Base-by-base conservation (phyloP, 495 filamentous ascomycete genomes). In the Hypoxylon intermedium region DNA sequence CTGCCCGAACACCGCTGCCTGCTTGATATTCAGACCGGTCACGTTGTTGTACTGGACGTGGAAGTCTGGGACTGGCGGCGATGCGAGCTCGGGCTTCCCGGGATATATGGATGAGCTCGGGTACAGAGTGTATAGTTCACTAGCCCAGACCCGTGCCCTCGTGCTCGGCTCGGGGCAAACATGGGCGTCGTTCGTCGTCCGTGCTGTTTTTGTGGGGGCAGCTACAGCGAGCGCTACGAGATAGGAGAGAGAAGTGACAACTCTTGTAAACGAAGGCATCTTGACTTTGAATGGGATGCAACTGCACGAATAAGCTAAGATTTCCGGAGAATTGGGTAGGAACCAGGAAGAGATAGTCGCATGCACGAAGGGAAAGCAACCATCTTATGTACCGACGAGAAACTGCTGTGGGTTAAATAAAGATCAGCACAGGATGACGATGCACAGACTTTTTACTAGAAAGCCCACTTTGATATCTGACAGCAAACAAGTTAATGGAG, bases 31-130 rank as follows among this genome's bases (percentile, higher is more conserved):
- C 1, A 53, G 33, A 6, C 28, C n/a, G 9, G 57, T 60, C 19
- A 53, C 21, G 47, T 53, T 53, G 49, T 60, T 30, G 43, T 53
- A 60, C 34, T 60, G 57, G 0, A 60, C 34, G 34, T 60, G 49
- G 15, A 60, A 37, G 19, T 60, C 57, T 5, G 5, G 1, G 16
- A 20, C 23, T 5, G 57, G 2, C 2, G 42, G 43, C 2, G 19
- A 26, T 1, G 43, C 42, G 2, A 33, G 16, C 1, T 53, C 20
- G 15, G 57, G 49, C 0, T 21, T 5, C 2, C 13, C 24, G 24
- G 24, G 24, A 26, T 26, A 26, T 26, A 26, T 26, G 7, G 24
- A 26, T 26, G 24, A 26, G 24, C 24, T 11, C 6, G 57, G 57
- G 9, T 40, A 53, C 13, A 60, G 9, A 1, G 33, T 43, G 49